These are phyloP conservation scores for Roridomyces roridus DNA, from an alignment of 768 basidiomycete species.

Conservation along the genomic window DNA sequence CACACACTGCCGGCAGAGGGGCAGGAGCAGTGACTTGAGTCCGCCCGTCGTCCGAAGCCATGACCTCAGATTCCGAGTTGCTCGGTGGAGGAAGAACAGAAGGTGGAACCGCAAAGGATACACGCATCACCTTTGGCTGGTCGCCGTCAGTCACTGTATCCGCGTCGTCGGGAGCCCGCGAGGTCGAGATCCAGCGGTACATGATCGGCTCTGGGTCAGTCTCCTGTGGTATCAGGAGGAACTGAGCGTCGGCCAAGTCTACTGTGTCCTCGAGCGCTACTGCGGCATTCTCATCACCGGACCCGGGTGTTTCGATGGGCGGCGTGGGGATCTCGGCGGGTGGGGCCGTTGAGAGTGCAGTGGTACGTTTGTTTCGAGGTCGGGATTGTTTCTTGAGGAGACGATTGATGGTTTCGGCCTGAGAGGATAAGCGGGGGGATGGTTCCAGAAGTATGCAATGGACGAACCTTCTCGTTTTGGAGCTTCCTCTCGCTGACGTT, in stretches of 20 bases:
- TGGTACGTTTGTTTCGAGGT: slow-evolving; percentile 59
- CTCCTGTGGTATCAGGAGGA: not conserved
- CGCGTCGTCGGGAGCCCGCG: slow-evolving; percentile 30
- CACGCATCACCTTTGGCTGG: slow-evolving; percentile 43
- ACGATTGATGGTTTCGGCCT: slow-evolving; percentile 91
- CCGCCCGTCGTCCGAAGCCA: slow-evolving; percentile 5
- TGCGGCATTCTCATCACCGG: not conserved
- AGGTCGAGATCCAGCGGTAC: slow-evolving; percentile 78
- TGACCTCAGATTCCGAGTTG: slow-evolving; percentile 7
- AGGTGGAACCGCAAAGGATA: slow-evolving; percentile 63
- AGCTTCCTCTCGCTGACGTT: slow-evolving; percentile 84
- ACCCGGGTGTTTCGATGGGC: slow-evolving; percentile 24
- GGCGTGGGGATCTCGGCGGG: slow-evolving; percentile 32
- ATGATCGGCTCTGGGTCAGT: slow-evolving; percentile 51
- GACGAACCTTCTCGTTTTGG: slow-evolving; percentile 79
- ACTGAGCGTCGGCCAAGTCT: slow-evolving; percentile 2
- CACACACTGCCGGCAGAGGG: slow-evolving; percentile 45
- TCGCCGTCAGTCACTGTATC: no score
- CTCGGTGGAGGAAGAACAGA: slow-evolving; percentile 22
- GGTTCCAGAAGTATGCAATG: not conserved
- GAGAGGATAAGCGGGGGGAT: not conserved
- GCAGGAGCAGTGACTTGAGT: slow-evolving; percentile 1
- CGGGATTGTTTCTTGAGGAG: slow-evolving; percentile 86
- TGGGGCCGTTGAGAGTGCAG: slow-evolving; percentile 27
- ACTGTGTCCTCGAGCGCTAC: slow-evolving; percentile 1